Base-by-base conservation (phyloP, 202 grass and related monocot species). In the Bolboschoenoplectus hybrid region DNA sequence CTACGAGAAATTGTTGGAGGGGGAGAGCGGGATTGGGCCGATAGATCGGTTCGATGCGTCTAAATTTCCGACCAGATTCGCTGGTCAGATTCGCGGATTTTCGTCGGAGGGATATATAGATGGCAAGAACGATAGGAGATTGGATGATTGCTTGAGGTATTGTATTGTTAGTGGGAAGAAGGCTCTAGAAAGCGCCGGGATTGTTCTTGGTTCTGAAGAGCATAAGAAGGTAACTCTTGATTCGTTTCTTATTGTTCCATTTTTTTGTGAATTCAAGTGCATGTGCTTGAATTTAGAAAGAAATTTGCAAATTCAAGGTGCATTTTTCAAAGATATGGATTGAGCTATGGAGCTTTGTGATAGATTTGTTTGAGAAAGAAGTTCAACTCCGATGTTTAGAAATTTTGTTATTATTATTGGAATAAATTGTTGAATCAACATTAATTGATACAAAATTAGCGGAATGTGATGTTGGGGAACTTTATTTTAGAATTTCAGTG, bases 41-140 rank as follows among this genome's bases (percentile, higher is more conserved):
- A 93, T 93, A 58, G 89, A 93, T 83, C 87, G 89, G 26, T 91
- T 93, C 52, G 89, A 93, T 35, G 85, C 89, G 80, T 81, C 85
- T 2, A 79, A 75, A 79, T 89, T 93, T 58, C 91, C 89, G 35
- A 93, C 89, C 26, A 87, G 85, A 68, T 93, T 93, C 63, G 89
- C 82, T 43, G 91, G 85, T 0, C 82, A 91, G 81, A 93, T 91
- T 55, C 74, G 87, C 3, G 89, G 81, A 4, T 93, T 93, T 80
- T 80, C 88, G 34, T 93, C 91, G 7, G 89, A 89, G 62, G 87
- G 89, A 3, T 91, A 91, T 89, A 89, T 93, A 77, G 89, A 91
- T 74, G 89, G 87, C 61, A 93, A 93, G 89, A 91, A 91, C 43
- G 89, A 89, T 61, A 85, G 85, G 50, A 39, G 89, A 55, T 39